Evolutionary conservation across 1,139 yeast genomes (phyloP), one percentile per base, ranked within the genome.

Genomic region (Saccharomyces pastorianus): DNA sequence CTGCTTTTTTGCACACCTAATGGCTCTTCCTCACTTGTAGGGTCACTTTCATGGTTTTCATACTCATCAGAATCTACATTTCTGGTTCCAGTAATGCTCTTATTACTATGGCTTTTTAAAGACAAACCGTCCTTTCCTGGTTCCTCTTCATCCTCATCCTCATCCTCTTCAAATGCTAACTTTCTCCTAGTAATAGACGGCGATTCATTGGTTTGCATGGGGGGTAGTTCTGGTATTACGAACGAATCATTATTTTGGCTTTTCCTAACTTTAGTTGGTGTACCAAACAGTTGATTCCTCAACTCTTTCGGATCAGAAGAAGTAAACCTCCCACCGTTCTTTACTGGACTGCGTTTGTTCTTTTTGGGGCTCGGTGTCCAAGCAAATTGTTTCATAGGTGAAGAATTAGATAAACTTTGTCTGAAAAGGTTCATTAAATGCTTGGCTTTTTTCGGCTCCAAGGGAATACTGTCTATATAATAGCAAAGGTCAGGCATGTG

Each of bases 401-500:
- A 67, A 11, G 62, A 55, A 48, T 63, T 66, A 46, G 65, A 61
- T 20, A 67, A 58, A 38, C 63, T 61, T 34, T 64, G 64, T 34
- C 64, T 70, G 56, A 84, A 81, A 29, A 78, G 78, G 20, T 67
- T 73, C 14, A 84, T 61, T 11, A 79, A 60, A 50, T 73, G 72
- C 5, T 67, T 64, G 0, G 77, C 71, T 2, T 71, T 63, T 53
- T 75, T 75, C 0, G 83, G 83, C 13, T 83, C 85, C 3, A 83
- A 68, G 0, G 93, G 91, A 8, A 85, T 77, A 57, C 75, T 76
- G 47, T 73, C 75, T 25, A 73, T 55, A 49, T 60, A 61, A 51
- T 60, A 60, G 23, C 73, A 71, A 1, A 86, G 82, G 4, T 71
- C 74, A 0, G 83, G 80, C 9, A 81, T 69, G 13, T 73, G 70